Evolutionary conservation across 495 filamentous ascomycete genomes (phyloP).

Genomic region (Massariosphaeria phaeospora): DNA sequence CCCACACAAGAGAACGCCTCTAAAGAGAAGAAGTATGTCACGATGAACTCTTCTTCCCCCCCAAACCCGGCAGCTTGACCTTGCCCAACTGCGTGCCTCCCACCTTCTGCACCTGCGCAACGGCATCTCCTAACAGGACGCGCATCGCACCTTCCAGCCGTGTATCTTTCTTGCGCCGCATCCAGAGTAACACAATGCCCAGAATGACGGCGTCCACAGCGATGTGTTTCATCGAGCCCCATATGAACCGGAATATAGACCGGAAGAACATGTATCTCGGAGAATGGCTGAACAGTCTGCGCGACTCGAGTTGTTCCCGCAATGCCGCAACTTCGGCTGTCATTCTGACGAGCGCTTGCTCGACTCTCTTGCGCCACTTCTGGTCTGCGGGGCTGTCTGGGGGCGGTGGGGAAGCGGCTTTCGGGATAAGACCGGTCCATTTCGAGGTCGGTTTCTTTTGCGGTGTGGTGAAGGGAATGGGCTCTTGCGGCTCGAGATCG

Average conservation of each 20-base stretch:
- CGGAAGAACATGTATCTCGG: slow-evolving; percentile 55
- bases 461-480: neutral
- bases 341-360: slow-evolving; percentile 81
- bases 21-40: too few relatives aligned
- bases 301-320: slow-evolving; percentile 79
- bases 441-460: too few relatives aligned
- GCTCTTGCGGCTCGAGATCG: neutral
- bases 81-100: slow-evolving; percentile 27
- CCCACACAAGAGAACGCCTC: too few relatives aligned
- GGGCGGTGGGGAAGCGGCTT: slow-evolving; percentile 3
- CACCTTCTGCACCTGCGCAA: slow-evolving; percentile 41
- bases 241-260: slow-evolving; percentile 71
- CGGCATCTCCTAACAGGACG: slow-evolving; percentile 52
- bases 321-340: slow-evolving; percentile 91
- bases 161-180: slow-evolving; percentile 69
- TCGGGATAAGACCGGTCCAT: neutral
- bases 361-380: slow-evolving; percentile 76
- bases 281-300: slow-evolving; percentile 51
- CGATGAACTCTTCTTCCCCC: slow-evolving; percentile 15
- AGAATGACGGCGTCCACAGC: slow-evolving; percentile 66
- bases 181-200: slow-evolving; percentile 67
- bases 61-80: slow-evolving; percentile 19
- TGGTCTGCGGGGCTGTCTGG: slow-evolving; percentile 29
- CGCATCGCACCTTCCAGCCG: slow-evolving; percentile 72
- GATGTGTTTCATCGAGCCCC: slow-evolving; percentile 66